Evolutionary conservation across 192 early-diverging fungal genomes (phyloP).

Genomic region (Podila clonocystis): DNA sequence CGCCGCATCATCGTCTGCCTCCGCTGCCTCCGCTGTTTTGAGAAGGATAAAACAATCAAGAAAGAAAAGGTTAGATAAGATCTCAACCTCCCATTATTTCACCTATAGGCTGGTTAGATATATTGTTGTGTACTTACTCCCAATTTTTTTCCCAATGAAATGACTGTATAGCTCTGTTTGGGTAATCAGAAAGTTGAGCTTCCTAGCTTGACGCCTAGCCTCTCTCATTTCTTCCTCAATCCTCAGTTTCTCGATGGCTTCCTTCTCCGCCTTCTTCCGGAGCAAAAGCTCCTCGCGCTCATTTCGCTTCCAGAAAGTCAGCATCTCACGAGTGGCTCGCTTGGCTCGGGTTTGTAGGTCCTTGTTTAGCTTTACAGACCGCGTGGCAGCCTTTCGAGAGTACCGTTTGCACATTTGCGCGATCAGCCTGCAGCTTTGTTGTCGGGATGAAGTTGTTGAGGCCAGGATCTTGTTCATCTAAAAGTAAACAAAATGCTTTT

Average conservation of each 20-base stretch:
- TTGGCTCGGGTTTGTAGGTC: conserved; percentile 71
- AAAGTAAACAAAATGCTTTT: neutral
- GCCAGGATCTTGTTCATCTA: conserved; percentile 61
- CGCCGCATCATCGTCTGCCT: conserved; percentile 30
- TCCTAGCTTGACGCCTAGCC: conserved; percentile 83
- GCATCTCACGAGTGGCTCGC: conserved; percentile 69
- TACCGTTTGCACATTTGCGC: conserved; percentile 79
- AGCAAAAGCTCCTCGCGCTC: conserved; percentile 90
- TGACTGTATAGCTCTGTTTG: conserved; percentile 94
- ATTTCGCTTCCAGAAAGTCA: conserved; percentile 90
- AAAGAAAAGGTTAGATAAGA: too few species aligned
- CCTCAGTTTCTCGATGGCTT: conserved; percentile 79
- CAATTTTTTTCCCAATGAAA: conserved; percentile 88
- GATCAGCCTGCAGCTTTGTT: conserved; percentile 74
- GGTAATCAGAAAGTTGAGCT: conserved; percentile 92
- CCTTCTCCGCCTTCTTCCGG: conserved; percentile 88
- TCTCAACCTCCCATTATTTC: neutral
- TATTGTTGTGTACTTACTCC: conserved; percentile 33
- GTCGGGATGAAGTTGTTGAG: conserved; percentile 53
- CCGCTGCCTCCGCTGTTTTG: conserved; percentile 28
- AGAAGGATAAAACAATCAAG: neutral
- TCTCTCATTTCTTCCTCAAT: conserved; percentile 88
- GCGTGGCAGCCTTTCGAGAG: conserved; percentile 64
- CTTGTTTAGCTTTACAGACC: conserved; percentile 63
- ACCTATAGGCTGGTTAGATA: neutral